Evolutionary conservation across 2,329 filamentous ascomycete species (phyloP).

Genomic region (Neoscytalidium dimidiatum): DNA sequence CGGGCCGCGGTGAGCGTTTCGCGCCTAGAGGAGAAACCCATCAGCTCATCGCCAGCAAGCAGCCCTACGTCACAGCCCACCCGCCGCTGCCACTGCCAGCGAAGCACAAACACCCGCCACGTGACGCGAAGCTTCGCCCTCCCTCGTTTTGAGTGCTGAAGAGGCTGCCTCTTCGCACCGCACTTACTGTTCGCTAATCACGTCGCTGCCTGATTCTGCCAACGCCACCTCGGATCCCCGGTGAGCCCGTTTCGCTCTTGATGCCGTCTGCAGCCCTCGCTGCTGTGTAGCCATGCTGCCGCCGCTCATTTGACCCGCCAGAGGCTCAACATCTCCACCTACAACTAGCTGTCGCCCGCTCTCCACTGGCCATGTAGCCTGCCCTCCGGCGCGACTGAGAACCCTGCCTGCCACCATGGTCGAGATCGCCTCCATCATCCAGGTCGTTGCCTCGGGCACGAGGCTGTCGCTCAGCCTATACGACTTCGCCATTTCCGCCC

Average conservation of each 20-base stretch:
- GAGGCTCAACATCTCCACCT: neutral
- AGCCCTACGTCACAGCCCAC: conserved; percentile 1
- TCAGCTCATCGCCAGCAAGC: neutral
- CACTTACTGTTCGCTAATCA: neutral
- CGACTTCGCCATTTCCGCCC: conserved; percentile 29
- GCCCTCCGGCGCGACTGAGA: neutral
- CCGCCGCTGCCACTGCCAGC: conserved; percentile 6
- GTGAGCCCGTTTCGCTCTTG: neutral
- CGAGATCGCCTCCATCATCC: conserved; percentile 36
- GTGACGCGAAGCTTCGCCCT: neutral
- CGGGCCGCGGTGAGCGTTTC: neutral
- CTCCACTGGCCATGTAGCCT: conserved; percentile 9
- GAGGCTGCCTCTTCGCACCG: neutral
- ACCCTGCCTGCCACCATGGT: conserved; percentile 29
- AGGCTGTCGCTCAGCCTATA: conserved; percentile 37
- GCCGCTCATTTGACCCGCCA: neutral
- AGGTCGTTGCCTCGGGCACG: conserved; percentile 35
- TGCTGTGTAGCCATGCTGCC: conserved; percentile 6
- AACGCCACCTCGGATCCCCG: neutral
- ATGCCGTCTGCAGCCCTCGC: neutral
- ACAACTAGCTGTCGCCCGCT: neutral
- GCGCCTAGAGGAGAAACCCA: neutral
- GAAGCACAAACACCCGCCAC: neutral
- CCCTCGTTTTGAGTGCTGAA: neutral
- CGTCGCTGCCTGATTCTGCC: conserved; percentile 4